Conservation (phyloP, 306 rosid species). For the Heteromeles arbutifolia region DNA sequence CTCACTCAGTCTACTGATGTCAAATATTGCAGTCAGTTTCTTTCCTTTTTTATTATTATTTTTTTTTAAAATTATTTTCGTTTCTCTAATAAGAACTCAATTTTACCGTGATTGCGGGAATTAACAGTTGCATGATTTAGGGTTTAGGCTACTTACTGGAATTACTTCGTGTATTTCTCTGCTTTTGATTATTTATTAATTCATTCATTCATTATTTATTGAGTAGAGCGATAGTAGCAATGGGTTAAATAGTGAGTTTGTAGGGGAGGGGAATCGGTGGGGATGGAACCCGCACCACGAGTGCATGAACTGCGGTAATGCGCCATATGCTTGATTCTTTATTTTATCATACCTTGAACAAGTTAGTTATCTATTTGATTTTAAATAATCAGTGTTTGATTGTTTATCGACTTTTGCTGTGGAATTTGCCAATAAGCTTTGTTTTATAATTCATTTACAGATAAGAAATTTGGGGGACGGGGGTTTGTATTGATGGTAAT, state of each 20-base stretch:
- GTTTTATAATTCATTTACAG: not conserved
- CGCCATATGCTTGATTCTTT: not conserved
- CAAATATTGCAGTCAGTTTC: slow-evolving; percentile 56
- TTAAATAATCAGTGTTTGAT: not conserved
- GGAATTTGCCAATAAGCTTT: not conserved
- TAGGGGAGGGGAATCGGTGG: no score
- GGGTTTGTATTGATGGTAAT: not conserved
- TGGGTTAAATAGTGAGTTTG: no score
- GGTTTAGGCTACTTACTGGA: not conserved
- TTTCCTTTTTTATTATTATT: not conserved
- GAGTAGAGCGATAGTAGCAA: no score
- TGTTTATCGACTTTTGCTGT: not conserved
- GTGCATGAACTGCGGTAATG: no score
- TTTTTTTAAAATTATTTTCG: not conserved
- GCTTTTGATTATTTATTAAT: no score
- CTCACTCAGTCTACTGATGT: slow-evolving; percentile 36
- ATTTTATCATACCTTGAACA: not conserved
- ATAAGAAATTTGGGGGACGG: not conserved
- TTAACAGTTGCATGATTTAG: not conserved
- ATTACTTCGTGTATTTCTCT: no score
- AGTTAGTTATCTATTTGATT: not conserved
- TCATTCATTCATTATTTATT: no score
- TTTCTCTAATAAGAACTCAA: not conserved
- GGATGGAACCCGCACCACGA: no score
- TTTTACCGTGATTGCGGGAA: not conserved